A percentile compares a stretch with the other conserved stretches of the same genome.
Evolutionary conservation across 1,284 basidiomycete species (phyloP).

Genomic region (Nidula niveotomentosa): DNA sequence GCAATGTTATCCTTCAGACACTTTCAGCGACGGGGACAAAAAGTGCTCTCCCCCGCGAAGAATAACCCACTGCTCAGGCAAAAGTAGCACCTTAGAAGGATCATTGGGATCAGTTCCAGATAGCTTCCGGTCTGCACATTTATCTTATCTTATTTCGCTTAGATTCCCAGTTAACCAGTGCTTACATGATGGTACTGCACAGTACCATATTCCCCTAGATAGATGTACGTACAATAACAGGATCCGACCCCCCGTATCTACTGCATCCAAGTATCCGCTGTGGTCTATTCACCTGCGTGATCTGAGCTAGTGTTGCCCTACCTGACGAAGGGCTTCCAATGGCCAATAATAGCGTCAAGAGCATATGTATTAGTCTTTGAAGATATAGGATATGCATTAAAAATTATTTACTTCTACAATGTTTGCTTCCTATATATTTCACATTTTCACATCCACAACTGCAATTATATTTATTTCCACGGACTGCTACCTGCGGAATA

Average conservation of each 20-base stretch:
- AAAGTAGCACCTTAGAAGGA: slow-evolving; percentile 15
- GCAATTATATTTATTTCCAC: slow-evolving; percentile 3
- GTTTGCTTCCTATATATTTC: neutral
- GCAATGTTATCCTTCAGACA: neutral
- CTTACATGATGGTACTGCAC: no score
- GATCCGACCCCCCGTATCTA: no score
- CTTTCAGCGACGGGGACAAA: slow-evolving; percentile 27
- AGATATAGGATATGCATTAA: slow-evolving; percentile 47
- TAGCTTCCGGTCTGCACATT: slow-evolving; percentile 23
- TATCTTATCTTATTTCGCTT: no score
- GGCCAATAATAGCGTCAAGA: slow-evolving; percentile 40
- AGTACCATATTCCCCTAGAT: no score
- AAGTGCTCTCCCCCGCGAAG: slow-evolving; percentile 32
- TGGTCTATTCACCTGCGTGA: no score
- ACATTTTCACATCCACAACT: neutral
- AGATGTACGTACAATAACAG: no score
- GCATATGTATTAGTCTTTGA: no score
- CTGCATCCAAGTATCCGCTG: no score
- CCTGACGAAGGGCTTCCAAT: no score
- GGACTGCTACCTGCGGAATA: slow-evolving; percentile 35
- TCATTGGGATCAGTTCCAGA: slow-evolving; percentile 32
- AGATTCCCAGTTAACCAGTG: no score
- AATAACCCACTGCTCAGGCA: slow-evolving; percentile 21
- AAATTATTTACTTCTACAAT: neutral
- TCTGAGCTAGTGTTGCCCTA: no score